Evolutionary conservation across 2,329 filamentous ascomycete species (phyloP).

Genomic region (Rhynchosporium secalis): DNA sequence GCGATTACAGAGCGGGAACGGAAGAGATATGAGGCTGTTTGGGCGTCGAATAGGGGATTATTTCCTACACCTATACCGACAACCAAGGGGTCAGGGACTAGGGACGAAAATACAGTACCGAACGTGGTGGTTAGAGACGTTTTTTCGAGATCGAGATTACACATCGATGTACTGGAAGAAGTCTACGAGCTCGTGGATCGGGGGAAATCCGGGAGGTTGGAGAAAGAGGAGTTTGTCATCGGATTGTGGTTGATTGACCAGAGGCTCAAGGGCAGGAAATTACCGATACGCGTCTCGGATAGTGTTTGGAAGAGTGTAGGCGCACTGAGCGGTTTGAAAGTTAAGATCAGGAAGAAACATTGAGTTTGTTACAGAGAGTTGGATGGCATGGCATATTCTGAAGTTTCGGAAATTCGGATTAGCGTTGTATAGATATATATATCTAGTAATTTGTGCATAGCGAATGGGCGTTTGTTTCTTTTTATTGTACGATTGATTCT

Average conservation of each 20-base stretch:
- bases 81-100: slow-evolving; percentile 28
- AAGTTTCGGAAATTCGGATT: not conserved
- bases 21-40: slow-evolving; percentile 81
- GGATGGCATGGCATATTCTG: not conserved
- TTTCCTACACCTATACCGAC: slow-evolving; percentile 38
- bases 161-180: slow-evolving; percentile 67
- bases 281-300: slow-evolving; percentile 68
- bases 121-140: slow-evolving; percentile 72
- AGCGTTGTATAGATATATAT: not conserved
- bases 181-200: slow-evolving; percentile 76
- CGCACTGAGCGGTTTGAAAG: slow-evolving; percentile 42
- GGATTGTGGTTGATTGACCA: slow-evolving; percentile 83
- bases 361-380: not conserved
- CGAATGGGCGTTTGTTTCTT: not conserved
- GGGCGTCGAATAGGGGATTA: slow-evolving; percentile 76
- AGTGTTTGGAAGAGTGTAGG: slow-evolving; percentile 75
- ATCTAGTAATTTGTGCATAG: not conserved
- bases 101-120: slow-evolving; percentile 53
- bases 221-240: slow-evolving; percentile 74
- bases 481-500: not conserved
- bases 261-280: slow-evolving; percentile 74
- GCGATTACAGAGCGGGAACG: slow-evolving; percentile 69
- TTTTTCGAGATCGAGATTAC: slow-evolving; percentile 71
- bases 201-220: slow-evolving; percentile 54
- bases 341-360: slow-evolving; percentile 24